phyloP scores from a whole-genome alignment of 2,329 filamentous ascomycete genomes.

The Penicillium brevicompactum region DNA sequence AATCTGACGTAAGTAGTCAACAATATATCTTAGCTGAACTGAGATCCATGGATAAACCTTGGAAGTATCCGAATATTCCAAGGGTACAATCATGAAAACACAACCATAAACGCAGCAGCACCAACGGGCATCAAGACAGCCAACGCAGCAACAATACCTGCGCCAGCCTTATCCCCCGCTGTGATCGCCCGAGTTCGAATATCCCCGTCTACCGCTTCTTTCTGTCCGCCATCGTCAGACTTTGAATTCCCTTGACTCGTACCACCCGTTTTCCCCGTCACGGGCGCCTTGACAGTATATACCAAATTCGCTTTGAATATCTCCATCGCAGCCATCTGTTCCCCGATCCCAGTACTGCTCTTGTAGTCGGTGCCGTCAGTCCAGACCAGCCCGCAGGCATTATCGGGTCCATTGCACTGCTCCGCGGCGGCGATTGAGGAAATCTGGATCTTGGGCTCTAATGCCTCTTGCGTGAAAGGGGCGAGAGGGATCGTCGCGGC shows the following conservation, averaged over 20 bases:
- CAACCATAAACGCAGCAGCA: slow-evolving; percentile 42
- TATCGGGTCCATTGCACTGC: slow-evolving; percentile 27
- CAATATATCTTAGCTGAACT: too few relatives aligned
- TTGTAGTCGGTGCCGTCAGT: slow-evolving; percentile 56
- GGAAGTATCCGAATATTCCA: too few relatives aligned
- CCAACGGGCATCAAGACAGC: slow-evolving; percentile 64
- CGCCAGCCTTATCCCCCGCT: slow-evolving; percentile 6
- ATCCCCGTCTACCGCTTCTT: neutral
- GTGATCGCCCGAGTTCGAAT: slow-evolving; percentile 24
- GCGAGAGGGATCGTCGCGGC: slow-evolving; percentile 58
- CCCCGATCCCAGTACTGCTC: slow-evolving; percentile 64
- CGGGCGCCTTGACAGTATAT: slow-evolving; percentile 43
- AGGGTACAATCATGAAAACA: neutral
- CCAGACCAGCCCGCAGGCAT: slow-evolving; percentile 32
- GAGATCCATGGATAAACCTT: too few relatives aligned
- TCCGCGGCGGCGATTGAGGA: slow-evolving; percentile 39
- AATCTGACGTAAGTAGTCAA: too few relatives aligned
- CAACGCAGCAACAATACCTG: slow-evolving; percentile 59
- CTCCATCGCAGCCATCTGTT: slow-evolving; percentile 71
- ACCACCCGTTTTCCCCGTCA: slow-evolving; percentile 55
- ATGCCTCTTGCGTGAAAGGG: slow-evolving; percentile 52
- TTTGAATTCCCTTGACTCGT: slow-evolving; percentile 51
- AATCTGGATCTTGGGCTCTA: slow-evolving; percentile 53
- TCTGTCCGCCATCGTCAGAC: slow-evolving; percentile 48
- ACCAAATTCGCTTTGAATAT: slow-evolving; percentile 60